A percentile compares a stretch with the other conserved stretches of the same genome.
These are phyloP conservation scores for Mentha longifolia DNA, from an alignment of 257 asterid species.

Conservation along the genomic window DNA sequence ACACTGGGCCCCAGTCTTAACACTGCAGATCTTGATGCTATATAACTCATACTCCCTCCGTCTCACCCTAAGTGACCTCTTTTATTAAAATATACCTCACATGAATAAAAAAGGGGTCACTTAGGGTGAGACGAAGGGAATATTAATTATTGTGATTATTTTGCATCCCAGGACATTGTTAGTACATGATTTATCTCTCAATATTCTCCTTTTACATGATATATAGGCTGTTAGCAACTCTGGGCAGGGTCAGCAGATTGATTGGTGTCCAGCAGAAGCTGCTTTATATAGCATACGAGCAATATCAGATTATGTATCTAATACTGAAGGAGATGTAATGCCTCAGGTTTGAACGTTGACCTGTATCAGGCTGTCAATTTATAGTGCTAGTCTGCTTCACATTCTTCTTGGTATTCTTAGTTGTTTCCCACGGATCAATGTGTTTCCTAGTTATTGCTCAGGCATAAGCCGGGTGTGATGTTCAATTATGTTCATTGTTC, in stretches of 20 bases:
- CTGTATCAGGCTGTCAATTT: slow-evolving; percentile 21
- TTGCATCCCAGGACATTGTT: slow-evolving; percentile 16
- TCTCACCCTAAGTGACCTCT: no score
- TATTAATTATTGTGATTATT: slow-evolving; percentile 15
- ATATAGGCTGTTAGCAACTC: slow-evolving; percentile 64
- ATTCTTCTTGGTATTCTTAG: slow-evolving; percentile 20
- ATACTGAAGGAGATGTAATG: slow-evolving; percentile 78
- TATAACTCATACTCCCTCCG: slow-evolving; percentile 1
- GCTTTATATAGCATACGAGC: slow-evolving; percentile 91
- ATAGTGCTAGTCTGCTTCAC: slow-evolving; percentile 27
- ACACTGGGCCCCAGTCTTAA: not conserved
- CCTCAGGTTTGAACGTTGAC: slow-evolving; percentile 76
- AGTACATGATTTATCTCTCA: slow-evolving; percentile 26
- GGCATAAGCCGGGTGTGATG: slow-evolving; percentile 23
- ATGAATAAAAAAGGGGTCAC: no score
- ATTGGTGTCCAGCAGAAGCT: slow-evolving; percentile 98
- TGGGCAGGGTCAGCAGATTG: slow-evolving; percentile 53
- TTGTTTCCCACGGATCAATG: slow-evolving; percentile 1
- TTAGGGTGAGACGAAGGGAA: no score
- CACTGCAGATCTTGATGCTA: slow-evolving; percentile 7
- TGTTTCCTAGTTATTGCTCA: slow-evolving; percentile 8
- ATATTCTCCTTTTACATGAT: slow-evolving; percentile 31
- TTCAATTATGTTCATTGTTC: slow-evolving; percentile 9
- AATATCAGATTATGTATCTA: slow-evolving; percentile 84
- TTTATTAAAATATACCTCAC: no score